phyloP scores from a whole-genome alignment of 2,329 filamentous ascomycete species.

The Parastagonospora nodorum region DNA sequence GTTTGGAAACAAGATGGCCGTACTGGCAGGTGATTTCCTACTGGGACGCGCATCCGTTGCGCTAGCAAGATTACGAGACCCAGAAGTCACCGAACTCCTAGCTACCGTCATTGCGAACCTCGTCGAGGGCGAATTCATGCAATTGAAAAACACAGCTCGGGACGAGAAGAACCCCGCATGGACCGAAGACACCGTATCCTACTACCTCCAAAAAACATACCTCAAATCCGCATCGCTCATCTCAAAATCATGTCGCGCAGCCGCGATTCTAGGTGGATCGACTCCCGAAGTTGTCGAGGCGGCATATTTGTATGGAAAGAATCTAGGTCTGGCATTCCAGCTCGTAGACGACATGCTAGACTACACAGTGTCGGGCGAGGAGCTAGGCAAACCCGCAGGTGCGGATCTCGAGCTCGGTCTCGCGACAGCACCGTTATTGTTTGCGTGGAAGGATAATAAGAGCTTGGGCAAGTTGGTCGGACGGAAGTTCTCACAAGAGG shows the following conservation, averaged over 20 bases:
- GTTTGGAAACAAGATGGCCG: conserved; percentile 99
- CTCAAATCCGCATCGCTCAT: conserved; percentile 95
- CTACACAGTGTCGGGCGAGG: conserved; percentile 83
- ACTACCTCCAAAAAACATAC: conserved; percentile 98
- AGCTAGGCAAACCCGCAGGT: conserved; percentile 92
- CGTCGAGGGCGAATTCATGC: conserved; percentile 99
- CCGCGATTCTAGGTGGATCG: conserved; percentile 81
- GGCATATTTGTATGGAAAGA: conserved; percentile 90
- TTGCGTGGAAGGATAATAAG: conserved; percentile 89
- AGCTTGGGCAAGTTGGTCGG: conserved; percentile 88
- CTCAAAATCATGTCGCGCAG: conserved; percentile 90
- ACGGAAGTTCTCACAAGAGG: conserved; percentile 81
- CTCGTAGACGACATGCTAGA: conserved; percentile 98
- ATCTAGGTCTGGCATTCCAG: conserved; percentile 93
- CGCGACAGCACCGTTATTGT: conserved; percentile 90
- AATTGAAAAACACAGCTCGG: conserved; percentile 91
- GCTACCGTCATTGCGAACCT: conserved; percentile 97
- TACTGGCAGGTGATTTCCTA: conserved; percentile 95
- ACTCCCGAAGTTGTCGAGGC: conserved; percentile 82
- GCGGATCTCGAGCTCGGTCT: conserved; percentile 92
- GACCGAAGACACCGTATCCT: conserved; percentile 86
- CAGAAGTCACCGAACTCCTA: conserved; percentile 91
- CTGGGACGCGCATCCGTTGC: conserved; percentile 92
- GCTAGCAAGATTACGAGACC: conserved; percentile 84
- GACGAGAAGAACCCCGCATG: conserved; percentile 85